Base-by-base conservation (phyloP, 495 filamentous ascomycete genomes). In the Amorphotheca resinae region DNA sequence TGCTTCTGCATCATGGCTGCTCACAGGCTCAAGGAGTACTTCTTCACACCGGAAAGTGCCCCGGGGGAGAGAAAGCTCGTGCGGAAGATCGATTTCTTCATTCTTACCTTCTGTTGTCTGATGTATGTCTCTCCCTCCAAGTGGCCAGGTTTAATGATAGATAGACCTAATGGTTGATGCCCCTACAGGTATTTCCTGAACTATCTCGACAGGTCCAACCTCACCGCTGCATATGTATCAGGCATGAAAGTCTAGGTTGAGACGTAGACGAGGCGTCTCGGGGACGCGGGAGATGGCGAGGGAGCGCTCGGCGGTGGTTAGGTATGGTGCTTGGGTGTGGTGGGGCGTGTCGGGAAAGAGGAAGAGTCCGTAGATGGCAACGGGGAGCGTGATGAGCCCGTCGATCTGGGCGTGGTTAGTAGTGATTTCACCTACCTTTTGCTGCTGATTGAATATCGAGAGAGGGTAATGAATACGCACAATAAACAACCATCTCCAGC, bases 401-500 rank as follows among this genome's bases (percentile, higher is more conserved):
- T 69, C 63, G 31, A 73, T 61, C 35, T 38, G 14, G 4, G 3
- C 31, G 16, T 4, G 11, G n/a, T 33, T 33, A 33, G 8, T 5
- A 21, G 18, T n/a, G 28, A 11, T 9, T 32, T 32, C 28, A 32
- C 11, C 28, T 11, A 9, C 28, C 15, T 32, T 32, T 14, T n/a
- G n/a, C n/a, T n/a, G n/a, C n/a, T n/a, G n/a, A n/a, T n/a, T 18
- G 1, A 20, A 20, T 3, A 5, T 4, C 9, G 9, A 36, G 16
- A 16, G 6, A 18, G 33, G 2, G 9, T 11, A 2, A 18, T 14
- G 2, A 3, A 2, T 9, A 9, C 35, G n/a, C 14, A 38, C 35
- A 33, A 82, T 69, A 45, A 82, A 84, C 14, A 82, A 51, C 79
- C 79, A 82, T 14, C 76, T 58, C 79, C 79, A 84, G 0, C 76